phyloP scores from a whole-genome alignment of 768 basidiomycete species.

The Lactarius akahatsu region DNA sequence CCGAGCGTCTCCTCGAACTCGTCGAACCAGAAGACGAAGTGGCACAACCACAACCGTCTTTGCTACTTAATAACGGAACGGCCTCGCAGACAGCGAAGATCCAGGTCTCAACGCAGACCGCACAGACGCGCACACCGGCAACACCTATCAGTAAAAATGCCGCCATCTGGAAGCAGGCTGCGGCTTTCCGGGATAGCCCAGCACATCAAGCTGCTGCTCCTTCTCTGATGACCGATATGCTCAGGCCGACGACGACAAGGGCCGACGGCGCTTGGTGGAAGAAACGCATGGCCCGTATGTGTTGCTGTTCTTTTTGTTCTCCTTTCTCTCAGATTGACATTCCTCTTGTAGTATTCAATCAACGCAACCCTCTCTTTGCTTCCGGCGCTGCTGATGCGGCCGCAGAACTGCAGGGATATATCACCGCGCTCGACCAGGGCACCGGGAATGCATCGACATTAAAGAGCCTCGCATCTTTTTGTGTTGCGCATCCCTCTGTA shows the following conservation, averaged over 20 bases:
- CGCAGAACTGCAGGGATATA: constrained; percentile 54
- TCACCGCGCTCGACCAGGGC: constrained; percentile 53
- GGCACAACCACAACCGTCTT: constrained; percentile 15
- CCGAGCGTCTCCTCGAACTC: constrained; percentile 82
- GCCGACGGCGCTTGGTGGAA: constrained; percentile 84
- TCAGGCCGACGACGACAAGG: constrained; percentile 51
- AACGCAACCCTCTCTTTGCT: constrained; percentile 47
- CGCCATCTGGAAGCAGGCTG: constrained; percentile 67
- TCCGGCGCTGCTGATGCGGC: constrained; percentile 41
- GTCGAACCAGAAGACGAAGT: constrained; percentile 72
- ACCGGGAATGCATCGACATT: constrained; percentile 53
- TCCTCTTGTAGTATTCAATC: constrained; percentile 45
- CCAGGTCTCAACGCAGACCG: constrained; percentile 39
- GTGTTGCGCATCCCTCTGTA: constrained; percentile 55
- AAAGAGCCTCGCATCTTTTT: constrained; percentile 65
- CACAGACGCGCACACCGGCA: constrained; percentile 44
- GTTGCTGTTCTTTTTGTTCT: background rate
- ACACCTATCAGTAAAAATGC: constrained; percentile 65
- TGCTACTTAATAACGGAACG: constrained; percentile 34
- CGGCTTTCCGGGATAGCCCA: constrained; percentile 81
- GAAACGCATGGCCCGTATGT: constrained; percentile 69
- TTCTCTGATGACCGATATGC: constrained; percentile 50
- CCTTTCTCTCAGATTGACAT: constrained; percentile 2
- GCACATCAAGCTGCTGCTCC: constrained; percentile 49
- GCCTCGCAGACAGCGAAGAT: constrained; percentile 43